Evolutionary conservation across 106 monocot species (phyloP).

Genomic region (Dactylorhiza incarnata): DNA sequence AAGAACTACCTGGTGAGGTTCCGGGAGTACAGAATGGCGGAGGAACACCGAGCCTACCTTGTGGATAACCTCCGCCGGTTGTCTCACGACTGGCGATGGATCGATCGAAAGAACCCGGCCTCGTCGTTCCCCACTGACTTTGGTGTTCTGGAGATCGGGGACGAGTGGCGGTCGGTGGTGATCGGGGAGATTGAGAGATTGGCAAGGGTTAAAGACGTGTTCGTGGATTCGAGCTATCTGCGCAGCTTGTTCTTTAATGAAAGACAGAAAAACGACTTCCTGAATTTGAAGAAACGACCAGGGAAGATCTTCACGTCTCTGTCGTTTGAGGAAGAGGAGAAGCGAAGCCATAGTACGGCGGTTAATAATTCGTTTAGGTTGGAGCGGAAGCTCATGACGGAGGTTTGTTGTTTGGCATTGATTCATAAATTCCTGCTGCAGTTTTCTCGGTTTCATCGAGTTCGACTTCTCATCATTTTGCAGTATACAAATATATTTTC

Average conservation of each 20-base stretch:
- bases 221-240: conserved; percentile 44
- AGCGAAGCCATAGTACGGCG: background rate
- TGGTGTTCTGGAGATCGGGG: conserved; percentile 62
- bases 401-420: conserved; percentile 31
- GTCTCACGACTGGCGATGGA: conserved; percentile 54
- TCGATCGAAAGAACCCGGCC: conserved; percentile 74
- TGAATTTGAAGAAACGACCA: conserved; percentile 30
- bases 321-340: conserved; percentile 58
- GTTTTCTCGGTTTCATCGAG: background rate
- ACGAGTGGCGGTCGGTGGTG: conserved; percentile 16
- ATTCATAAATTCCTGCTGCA: background rate
- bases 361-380: conserved; percentile 39
- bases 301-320: conserved; percentile 79
- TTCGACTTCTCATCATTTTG: background rate
- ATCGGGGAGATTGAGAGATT: conserved; percentile 42
- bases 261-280: conserved; percentile 12
- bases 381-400: conserved; percentile 67
- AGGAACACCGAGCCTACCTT: conserved; percentile 66
- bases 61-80: conserved; percentile 26
- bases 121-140: conserved; percentile 80
- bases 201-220: conserved; percentile 67
- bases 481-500: background rate
- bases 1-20: conserved; percentile 76
- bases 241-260: conserved; percentile 53
- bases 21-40: conserved; percentile 44